Base-by-base conservation (phyloP, 163 green algal species). In the Chloroidium sp. region DNA sequence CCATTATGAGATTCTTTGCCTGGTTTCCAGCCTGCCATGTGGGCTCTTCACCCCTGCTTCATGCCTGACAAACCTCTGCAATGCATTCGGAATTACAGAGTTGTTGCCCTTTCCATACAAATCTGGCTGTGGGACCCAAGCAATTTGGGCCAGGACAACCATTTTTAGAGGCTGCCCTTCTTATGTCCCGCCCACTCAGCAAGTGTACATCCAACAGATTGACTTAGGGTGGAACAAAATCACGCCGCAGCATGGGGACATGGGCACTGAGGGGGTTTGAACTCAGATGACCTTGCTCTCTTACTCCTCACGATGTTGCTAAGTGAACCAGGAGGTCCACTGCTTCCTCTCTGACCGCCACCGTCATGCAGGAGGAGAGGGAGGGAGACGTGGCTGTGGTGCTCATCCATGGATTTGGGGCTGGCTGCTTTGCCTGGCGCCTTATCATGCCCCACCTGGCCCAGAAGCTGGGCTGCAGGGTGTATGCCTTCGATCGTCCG, bases 361-460 rank as follows among this genome's bases (percentile, higher is more conserved):
- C 6, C 10, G 6, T 72, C 67, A 72, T 67, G 74, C n/a, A 12
- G 3, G 36, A 8, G 2, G 58, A 79, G 60, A 61, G 60, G 1
- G 4, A 12, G 60, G 69, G 61, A 60, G 76, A 85, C 58, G 83
- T 79, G 1, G 89, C 69, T 60, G 82, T 95, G 0, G 62, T 94
- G 74, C 84, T 95, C 58, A 79, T 95, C 1, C 92, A 96, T 80
- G 87, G 88, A 57, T 95, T 92, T 88, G 92, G 90, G 59, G 90
- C 86, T 1, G 92, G 91, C 4, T 86, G 90, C 12, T 94, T 95
- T 84, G 79, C 90, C 8, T 97, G 92, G 92, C 89, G 92, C 2
- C 87, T 95, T 78, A 78, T 97, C 1, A 91, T 95, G 88, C 86
- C 89, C 82, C 82, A 86, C 1, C 88, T 97, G 36, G 93, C 92